These are phyloP conservation scores for Microbotryum intermedium DNA, from an alignment of 1,284 basidiomycete species.

Conservation along the genomic window DNA sequence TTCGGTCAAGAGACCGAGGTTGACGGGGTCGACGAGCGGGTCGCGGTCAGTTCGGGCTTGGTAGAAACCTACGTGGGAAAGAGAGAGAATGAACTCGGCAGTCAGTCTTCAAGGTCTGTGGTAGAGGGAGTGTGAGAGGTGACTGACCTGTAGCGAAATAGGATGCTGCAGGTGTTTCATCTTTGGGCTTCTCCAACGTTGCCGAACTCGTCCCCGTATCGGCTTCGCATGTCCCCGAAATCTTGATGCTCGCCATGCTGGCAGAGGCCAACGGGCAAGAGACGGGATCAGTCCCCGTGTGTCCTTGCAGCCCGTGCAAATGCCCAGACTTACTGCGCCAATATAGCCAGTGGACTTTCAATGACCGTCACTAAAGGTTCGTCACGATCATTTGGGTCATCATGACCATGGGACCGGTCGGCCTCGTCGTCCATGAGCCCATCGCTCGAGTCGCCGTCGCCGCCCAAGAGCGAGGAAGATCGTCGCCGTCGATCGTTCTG, in stretches of 20 bases:
- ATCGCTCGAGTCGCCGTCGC: too few relatives aligned
- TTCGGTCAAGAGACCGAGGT: conserved; percentile 13
- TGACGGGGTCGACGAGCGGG: conserved; percentile 17
- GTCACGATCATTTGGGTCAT: not conserved
- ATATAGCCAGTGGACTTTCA: conserved; percentile 19
- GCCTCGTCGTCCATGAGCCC: not conserved
- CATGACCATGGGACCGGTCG: not conserved
- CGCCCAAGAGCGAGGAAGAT: too few relatives aligned
- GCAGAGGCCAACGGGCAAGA: not conserved
- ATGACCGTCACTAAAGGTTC: conserved; percentile 16
- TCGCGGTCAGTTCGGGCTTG: conserved; percentile 16
- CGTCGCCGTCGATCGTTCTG: too few relatives aligned
- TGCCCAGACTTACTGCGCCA: conserved; percentile 6
- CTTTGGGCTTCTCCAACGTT: not conserved
- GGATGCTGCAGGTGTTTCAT: not conserved
- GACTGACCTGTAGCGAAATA: not conserved
- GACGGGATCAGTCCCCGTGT: not conserved
- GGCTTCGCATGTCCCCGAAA: conserved; percentile 10
- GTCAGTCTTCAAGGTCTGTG: not conserved
- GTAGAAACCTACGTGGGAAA: conserved; percentile 17
- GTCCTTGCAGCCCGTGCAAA: not conserved
- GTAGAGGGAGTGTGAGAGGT: not conserved
- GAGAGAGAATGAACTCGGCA: conserved; percentile 6
- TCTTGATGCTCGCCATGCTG: conserved; percentile 10
- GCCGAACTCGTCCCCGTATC: conserved; percentile 17